Evolutionary conservation across 1,139 yeast species (phyloP).

Genomic region (Pichia sp.): DNA sequence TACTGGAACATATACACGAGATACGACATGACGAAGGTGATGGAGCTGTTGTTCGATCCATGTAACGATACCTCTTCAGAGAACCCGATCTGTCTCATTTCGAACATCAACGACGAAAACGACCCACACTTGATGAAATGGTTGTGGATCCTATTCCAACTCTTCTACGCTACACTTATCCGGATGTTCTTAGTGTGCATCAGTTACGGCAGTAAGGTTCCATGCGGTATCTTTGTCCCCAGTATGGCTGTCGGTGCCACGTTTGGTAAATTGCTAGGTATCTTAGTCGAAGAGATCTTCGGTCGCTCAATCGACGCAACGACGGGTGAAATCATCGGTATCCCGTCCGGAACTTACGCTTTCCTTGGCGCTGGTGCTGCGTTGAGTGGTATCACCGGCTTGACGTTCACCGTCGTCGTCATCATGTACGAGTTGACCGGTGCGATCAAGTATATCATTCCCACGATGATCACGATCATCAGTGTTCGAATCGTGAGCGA

Average conservation of each 20-base stretch:
- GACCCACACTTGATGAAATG: background rate
- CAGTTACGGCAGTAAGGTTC: constrained; percentile 90
- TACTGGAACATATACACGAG: constrained; percentile 81
- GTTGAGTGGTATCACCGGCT: constrained; percentile 86
- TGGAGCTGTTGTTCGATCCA: constrained; percentile 87
- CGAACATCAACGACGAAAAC: background rate
- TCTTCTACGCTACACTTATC: constrained; percentile 68
- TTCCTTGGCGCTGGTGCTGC: constrained; percentile 98
- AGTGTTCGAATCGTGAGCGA: constrained; percentile 80
- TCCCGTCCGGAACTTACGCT: constrained; percentile 93
- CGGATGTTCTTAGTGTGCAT: constrained; percentile 72
- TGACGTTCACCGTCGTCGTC: constrained; percentile 91
- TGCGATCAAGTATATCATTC: constrained; percentile 83
- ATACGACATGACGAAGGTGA: constrained; percentile 92
- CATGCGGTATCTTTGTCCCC: constrained; percentile 96
- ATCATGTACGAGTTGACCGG: constrained; percentile 97
- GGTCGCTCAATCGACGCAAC: constrained; percentile 1
- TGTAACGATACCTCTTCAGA: constrained; percentile 41
- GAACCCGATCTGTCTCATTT: constrained; percentile 44
- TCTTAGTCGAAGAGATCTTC: constrained; percentile 49
- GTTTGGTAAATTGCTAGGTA: constrained; percentile 84
- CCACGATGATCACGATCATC: constrained; percentile 95
- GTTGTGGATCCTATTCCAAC: constrained; percentile 39
- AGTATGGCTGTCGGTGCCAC: constrained; percentile 97
- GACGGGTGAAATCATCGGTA: constrained; percentile 42